Evolutionary conservation across 139 green algal species (phyloP).

Genomic region (Gonium pectorale): DNA sequence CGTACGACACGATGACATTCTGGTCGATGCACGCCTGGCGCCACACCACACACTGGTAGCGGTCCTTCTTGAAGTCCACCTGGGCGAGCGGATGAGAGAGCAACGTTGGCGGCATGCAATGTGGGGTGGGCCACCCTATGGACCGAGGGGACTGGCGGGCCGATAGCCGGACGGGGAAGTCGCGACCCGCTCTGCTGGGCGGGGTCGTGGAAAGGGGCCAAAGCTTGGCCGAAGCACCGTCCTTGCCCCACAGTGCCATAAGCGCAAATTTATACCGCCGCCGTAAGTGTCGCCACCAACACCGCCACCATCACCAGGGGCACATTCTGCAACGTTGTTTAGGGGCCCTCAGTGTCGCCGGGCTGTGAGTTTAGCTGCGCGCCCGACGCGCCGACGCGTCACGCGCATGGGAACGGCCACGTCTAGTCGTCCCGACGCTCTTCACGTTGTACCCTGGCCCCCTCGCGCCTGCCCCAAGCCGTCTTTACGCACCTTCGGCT

Average conservation of each 20-base stretch:
- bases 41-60: constrained; percentile 31
- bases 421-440: neutral
- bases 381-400: neutral
- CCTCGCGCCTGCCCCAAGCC: no score
- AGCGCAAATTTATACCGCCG: no score
- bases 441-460: neutral
- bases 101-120: no score
- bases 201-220: neutral
- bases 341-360: neutral
- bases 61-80: constrained; percentile 35
- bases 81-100: neutral
- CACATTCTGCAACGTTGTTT: neutral
- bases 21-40: constrained; percentile 28
- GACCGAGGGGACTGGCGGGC: no score
- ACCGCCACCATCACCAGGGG: no score
- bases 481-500: neutral
- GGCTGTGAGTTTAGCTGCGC: neutral
- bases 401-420: neutral
- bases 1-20: constrained; percentile 28
- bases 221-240: neutral
- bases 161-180: neutral
- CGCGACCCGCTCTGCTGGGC: neutral
- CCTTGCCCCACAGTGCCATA: no score
- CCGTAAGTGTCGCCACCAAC: no score
- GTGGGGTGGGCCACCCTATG: no score